phyloP scores from a whole-genome alignment of 1,139 yeast species.

The Yamadazyma sp. region DNA sequence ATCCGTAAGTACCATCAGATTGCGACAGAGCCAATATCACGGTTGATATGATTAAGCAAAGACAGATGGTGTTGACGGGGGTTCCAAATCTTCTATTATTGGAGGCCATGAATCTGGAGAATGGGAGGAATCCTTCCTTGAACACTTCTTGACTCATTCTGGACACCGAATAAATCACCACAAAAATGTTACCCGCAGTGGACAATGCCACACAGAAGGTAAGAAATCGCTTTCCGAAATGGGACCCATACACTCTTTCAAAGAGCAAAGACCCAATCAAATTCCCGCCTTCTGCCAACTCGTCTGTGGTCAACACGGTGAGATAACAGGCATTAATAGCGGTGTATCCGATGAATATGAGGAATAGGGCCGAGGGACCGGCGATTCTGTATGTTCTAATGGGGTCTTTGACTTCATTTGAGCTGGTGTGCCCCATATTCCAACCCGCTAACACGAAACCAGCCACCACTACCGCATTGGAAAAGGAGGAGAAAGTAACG shows the following conservation, averaged over 20 bases:
- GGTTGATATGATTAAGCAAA: constrained; percentile 34
- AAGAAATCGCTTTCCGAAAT: constrained; percentile 51
- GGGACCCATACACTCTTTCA: constrained; percentile 53
- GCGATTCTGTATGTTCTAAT: constrained; percentile 56
- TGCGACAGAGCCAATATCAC: constrained; percentile 62
- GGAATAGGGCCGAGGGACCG: constrained; percentile 53
- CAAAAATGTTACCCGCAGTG: constrained; percentile 63
- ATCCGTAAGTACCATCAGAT: constrained; percentile 76
- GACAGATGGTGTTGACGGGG: constrained; percentile 50
- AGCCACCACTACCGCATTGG: constrained; percentile 58
- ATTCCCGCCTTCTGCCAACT: constrained; percentile 54
- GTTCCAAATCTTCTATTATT: constrained; percentile 60
- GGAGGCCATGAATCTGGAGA: constrained; percentile 50
- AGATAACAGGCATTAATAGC: constrained; percentile 58
- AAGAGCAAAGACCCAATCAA: constrained; percentile 59
- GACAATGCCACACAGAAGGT: constrained; percentile 59
- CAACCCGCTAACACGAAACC: constrained; percentile 65
- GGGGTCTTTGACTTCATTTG: constrained; percentile 63
- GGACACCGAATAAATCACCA: constrained; percentile 58
- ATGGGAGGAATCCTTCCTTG: constrained; percentile 62
- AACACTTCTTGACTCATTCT: constrained; percentile 63
- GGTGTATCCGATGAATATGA: constrained; percentile 51
- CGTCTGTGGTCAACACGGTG: constrained; percentile 53
- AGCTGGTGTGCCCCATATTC: constrained; percentile 62
- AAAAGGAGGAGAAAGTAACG: constrained; percentile 45